Base-by-base conservation (phyloP, 176 grass and related monocot species). In the Aegilops speltoides region DNA sequence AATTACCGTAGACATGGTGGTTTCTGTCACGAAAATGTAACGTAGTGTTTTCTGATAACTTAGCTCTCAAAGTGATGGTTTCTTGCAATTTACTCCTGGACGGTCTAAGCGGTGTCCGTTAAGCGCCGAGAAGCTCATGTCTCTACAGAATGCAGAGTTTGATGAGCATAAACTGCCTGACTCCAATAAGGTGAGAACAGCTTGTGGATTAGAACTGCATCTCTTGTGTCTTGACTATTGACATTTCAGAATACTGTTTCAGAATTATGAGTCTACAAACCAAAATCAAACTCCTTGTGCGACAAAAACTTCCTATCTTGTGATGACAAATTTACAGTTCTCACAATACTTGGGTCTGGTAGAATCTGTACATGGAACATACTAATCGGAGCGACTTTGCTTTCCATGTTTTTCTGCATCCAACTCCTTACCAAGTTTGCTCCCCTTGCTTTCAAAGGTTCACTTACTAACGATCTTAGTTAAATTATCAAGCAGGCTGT, bases 101-200 rank as follows among this genome's bases (percentile, higher is more conserved):
- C 54, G 19, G 54, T 59, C 19, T 59, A 59, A 59, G 19, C 54
- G 19, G 54, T 59, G 19, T 2, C 19, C 7, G 54, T 59, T 22
- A 59, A 22, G 54, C 7, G 54, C 54, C 54, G 19, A 59, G 6
- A 4, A 59, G 54, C 19, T 59, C 54, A 59, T 59, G 54, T 20
- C 54, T 38, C 87, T 25, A n/a, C n/a, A 60, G 13, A 77, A 59
- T 37, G 41, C 40, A 24, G 82, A 69, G n/a, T 37, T 31, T 73
- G 68, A 75, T 67, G 76, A 75, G 76, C 2, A 7, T 33, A 74
- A 85, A 28, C 67, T 57, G 15, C 22, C 22, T 20, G 77, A 34
- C 31, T 38, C 79, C 64, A 78, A 17, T 78, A 57, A 41, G 88
- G 84, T 90, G 64, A 86, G 86, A 82, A 64, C 33, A 72, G 14